phyloP scores from a whole-genome alignment of 2,329 filamentous ascomycete genomes.

The Fusarium sulawesiense region DNA sequence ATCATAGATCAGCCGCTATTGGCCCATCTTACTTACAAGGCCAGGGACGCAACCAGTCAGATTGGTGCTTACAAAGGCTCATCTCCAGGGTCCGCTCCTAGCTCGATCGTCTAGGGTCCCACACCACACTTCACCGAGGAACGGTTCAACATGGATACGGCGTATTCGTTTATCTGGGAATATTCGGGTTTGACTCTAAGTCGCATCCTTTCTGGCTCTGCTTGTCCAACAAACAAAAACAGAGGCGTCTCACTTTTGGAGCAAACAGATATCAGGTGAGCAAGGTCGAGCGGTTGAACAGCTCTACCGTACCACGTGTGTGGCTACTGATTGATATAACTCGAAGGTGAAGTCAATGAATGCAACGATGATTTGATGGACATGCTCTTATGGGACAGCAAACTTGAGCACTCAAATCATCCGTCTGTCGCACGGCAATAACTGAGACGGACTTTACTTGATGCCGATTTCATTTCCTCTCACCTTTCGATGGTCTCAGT shows the following conservation, averaged over 20 bases:
- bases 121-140: slow-evolving; percentile 21
- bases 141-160: slow-evolving; percentile 30
- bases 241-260: neutral
- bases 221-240: neutral
- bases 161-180: slow-evolving; percentile 41
- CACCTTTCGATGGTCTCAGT: neutral
- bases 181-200: slow-evolving; percentile 9
- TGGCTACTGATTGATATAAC: neutral
- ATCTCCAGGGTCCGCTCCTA: slow-evolving; percentile 31
- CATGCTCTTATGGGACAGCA: neutral
- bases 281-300: neutral
- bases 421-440: neutral
- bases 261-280: neutral
- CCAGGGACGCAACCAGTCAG: slow-evolving; percentile 33
- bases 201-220: neutral
- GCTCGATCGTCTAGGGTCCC: slow-evolving; percentile 27
- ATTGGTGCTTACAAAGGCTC: slow-evolving; percentile 15
- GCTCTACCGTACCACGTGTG: neutral
- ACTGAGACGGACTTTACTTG: neutral
- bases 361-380: neutral
- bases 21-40: slow-evolving; percentile 23
- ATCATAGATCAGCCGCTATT: slow-evolving; percentile 5
- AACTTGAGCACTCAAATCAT: neutral
- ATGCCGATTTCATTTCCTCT: slow-evolving; percentile 16
- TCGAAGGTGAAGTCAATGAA: neutral